A percentile compares a stretch with the other conserved stretches of the same genome.
phyloP scores from a whole-genome alignment of 805 yeast species.

The Wickerhamiella azymoides region DNA sequence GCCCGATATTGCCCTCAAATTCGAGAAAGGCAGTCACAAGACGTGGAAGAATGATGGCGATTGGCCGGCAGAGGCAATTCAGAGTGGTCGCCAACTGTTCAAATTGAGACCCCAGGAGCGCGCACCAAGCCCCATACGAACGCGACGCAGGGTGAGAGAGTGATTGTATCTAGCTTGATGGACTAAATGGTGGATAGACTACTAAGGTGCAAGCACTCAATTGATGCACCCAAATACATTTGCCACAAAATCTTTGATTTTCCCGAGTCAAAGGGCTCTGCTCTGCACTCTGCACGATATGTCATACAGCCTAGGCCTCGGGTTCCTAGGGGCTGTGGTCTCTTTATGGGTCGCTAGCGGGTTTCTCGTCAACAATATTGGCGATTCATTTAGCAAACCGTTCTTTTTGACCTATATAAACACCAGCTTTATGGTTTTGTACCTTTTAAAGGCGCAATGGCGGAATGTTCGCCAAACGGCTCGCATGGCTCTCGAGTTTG shows the following conservation, averaged over 20 bases:
- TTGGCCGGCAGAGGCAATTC: constrained; percentile 22
- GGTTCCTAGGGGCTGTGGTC: constrained; percentile 62
- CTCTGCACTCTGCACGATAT: background rate
- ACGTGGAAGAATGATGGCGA: constrained; percentile 35
- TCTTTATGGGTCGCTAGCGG: constrained; percentile 85
- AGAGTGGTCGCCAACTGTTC: constrained; percentile 22
- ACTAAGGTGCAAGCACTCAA: too few relatives aligned
- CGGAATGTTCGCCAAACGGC: constrained; percentile 44
- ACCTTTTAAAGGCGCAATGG: constrained; percentile 32
- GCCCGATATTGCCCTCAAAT: constrained; percentile 46
- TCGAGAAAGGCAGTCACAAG: constrained; percentile 53
- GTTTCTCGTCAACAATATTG: constrained; percentile 57
- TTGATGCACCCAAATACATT: too few relatives aligned
- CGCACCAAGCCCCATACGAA: background rate
- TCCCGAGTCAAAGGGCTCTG: too few relatives aligned
- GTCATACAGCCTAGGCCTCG: constrained; percentile 39
- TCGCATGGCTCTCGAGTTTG: constrained; percentile 62
- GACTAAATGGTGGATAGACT: too few relatives aligned
- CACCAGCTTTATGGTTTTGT: constrained; percentile 71
- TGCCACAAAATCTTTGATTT: background rate
- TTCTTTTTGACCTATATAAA: constrained; percentile 84
- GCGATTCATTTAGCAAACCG: constrained; percentile 67
- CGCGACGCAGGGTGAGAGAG: background rate
- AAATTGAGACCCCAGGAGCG: background rate
- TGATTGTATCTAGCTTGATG: too few relatives aligned